Conservation (phyloP, 371 early-diverging fungal genomes). For the Mortierella sp. region DNA sequence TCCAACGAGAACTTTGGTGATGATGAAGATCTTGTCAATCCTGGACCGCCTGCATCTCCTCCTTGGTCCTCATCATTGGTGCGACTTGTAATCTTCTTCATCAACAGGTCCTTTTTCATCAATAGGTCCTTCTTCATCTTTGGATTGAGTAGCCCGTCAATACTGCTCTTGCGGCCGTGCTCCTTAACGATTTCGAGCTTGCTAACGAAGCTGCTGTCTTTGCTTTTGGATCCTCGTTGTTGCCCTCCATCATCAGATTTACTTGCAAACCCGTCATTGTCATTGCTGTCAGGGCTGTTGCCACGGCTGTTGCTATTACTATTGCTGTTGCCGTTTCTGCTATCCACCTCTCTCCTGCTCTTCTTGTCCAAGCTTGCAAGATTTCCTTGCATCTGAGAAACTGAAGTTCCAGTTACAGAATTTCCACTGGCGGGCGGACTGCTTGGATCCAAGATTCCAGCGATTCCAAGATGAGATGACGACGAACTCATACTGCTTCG, state of each 20-base stretch:
- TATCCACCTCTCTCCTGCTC: slow-evolving; percentile 10
- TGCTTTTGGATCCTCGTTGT: no score
- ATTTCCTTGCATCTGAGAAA: slow-evolving; percentile 37
- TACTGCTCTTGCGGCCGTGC: slow-evolving; percentile 33
- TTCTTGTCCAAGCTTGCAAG: slow-evolving; percentile 25
- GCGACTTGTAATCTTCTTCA: slow-evolving; percentile 36
- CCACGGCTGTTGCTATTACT: no score
- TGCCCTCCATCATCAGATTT: no score
- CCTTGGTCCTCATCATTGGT: slow-evolving; percentile 6
- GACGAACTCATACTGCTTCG: slow-evolving; percentile 8
- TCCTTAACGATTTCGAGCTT: slow-evolving; percentile 1
- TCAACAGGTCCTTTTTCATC: slow-evolving; percentile 6
- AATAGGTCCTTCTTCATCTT: slow-evolving; percentile 21
- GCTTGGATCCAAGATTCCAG: slow-evolving; percentile 40
- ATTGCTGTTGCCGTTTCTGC: background rate
- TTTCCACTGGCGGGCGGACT: slow-evolving; percentile 9
- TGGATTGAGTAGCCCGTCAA: slow-evolving; percentile 25
- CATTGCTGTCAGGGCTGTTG: no score
- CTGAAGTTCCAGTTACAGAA: slow-evolving; percentile 19
- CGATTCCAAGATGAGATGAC: slow-evolving; percentile 42
- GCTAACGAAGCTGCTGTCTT: background rate
- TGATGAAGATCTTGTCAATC: background rate
- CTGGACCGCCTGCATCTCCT: background rate
- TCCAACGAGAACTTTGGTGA: slow-evolving; percentile 21
- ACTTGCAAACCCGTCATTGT: no score